Evolutionary conservation across 2,329 filamentous ascomycete species (phyloP).

Genomic region (Cladophialophora exuberans): DNA sequence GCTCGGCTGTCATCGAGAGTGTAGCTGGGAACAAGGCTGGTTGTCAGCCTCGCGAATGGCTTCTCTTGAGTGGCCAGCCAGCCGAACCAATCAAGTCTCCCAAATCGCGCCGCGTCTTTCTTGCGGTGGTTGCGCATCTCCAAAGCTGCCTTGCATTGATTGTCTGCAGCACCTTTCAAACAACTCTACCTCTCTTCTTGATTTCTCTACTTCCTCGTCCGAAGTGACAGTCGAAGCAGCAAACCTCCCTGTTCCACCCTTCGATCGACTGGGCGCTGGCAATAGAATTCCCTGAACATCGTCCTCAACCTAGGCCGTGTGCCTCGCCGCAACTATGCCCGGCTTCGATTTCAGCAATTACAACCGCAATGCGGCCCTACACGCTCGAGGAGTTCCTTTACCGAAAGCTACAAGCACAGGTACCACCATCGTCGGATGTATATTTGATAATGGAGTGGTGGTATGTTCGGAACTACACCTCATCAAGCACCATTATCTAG

Average conservation of each 20-base stretch:
- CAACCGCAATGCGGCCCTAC: constrained; percentile 96
- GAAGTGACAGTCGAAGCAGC: neutral
- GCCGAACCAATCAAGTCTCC: neutral
- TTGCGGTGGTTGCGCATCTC: constrained; percentile 8
- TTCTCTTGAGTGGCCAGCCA: neutral
- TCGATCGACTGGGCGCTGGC: too few species aligned
- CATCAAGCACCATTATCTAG: neutral
- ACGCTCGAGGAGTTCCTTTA: constrained; percentile 88
- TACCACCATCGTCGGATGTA: constrained; percentile 97
- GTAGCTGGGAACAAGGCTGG: neutral
- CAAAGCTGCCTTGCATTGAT: constrained; percentile 15
- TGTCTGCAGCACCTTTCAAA: neutral
- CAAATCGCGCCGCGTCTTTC: neutral
- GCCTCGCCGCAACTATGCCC: constrained; percentile 64
- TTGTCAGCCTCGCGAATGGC: neutral
- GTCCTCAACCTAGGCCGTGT: too few species aligned
- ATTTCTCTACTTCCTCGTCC: neutral
- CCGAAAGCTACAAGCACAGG: constrained; percentile 98
- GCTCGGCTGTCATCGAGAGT: too few species aligned
- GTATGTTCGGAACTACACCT: constrained; percentile 54
- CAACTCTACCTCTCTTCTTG: neutral
- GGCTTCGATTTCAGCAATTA: constrained; percentile 99
- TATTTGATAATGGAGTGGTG: constrained; percentile 95
- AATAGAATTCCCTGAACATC: too few species aligned
- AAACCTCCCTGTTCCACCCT: too few species aligned